These are phyloP conservation scores for Rutidosis leptorrhynchoides DNA, from an alignment of 129 eudicot species.

Conservation along the genomic window DNA sequence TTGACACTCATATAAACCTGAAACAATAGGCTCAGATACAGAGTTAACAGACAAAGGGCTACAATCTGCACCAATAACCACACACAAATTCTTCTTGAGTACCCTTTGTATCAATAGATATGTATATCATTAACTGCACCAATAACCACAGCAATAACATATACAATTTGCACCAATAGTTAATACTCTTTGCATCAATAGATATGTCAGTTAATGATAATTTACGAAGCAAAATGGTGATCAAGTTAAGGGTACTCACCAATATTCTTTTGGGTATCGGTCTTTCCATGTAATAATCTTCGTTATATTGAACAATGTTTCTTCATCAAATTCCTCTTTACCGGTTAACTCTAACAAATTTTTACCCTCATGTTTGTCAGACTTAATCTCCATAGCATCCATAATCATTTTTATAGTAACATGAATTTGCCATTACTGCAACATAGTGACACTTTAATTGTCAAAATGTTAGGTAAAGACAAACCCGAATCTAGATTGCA, in stretches of 20 bases:
- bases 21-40: too few relatives aligned
- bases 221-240: background rate
- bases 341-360: slow-evolving; percentile 70
- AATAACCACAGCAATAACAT: too few relatives aligned
- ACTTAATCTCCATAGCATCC: slow-evolving; percentile 85
- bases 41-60: too few relatives aligned
- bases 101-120: too few relatives aligned
- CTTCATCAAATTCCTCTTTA: slow-evolving; percentile 85
- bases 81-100: too few relatives aligned
- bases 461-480: background rate
- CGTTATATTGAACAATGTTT: slow-evolving; percentile 57
- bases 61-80: too few relatives aligned
- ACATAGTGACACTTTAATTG: background rate
- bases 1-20: too few relatives aligned
- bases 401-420: slow-evolving; percentile 85
- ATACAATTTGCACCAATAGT: too few relatives aligned
- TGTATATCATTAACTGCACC: too few relatives aligned
- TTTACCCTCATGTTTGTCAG: slow-evolving; percentile 74
- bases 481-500: background rate
- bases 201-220: background rate
- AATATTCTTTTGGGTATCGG: slow-evolving; percentile 55
- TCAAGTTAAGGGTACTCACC: slow-evolving; percentile 40
- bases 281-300: slow-evolving; percentile 56
- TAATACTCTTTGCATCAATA: too few relatives aligned
- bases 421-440: slow-evolving; percentile 94